These are phyloP conservation scores for Apiospora pterosperma DNA, from an alignment of 2,329 filamentous ascomycete species.

Conservation along the genomic window DNA sequence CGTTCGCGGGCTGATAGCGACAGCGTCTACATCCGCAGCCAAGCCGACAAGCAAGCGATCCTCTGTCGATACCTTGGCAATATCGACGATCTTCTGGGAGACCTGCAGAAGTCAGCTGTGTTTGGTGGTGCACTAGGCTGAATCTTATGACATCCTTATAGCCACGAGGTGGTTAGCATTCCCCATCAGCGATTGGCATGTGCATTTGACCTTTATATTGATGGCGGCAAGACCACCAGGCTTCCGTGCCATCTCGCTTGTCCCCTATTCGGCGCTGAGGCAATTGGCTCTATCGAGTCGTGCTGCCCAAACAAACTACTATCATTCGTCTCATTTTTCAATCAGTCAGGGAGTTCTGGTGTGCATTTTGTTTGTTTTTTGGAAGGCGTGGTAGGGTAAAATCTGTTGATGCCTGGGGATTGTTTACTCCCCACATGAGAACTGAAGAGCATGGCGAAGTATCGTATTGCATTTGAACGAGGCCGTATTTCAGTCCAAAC, in stretches of 20 bases:
- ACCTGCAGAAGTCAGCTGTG: slow-evolving; percentile 75
- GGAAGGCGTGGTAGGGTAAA: not conserved
- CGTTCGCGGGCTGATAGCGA: slow-evolving; percentile 32
- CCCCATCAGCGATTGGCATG: not conserved
- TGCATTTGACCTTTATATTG: not conserved
- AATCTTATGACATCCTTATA: not conserved
- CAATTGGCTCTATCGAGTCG: not conserved
- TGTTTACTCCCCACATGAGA: too few species aligned
- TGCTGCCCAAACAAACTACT: not conserved
- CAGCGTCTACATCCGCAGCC: slow-evolving; percentile 54
- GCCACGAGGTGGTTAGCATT: not conserved
- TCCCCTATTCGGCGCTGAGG: not conserved
- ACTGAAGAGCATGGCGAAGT: not conserved
- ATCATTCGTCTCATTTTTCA: not conserved
- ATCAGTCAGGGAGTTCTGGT: not conserved
- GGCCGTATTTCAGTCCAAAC: not conserved
- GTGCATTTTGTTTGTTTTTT: not conserved
- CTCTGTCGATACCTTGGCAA: slow-evolving; percentile 75
- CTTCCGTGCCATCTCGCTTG: not conserved
- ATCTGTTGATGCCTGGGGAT: too few species aligned
- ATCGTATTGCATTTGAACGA: not conserved
- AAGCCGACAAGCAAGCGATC: slow-evolving; percentile 78
- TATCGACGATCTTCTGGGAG: slow-evolving; percentile 80
- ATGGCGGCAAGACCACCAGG: not conserved
- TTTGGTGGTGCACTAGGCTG: slow-evolving; percentile 50